Percentiles rank a stretch among this genome's conserved stretches.
Evolutionary conservation across 768 basidiomycete genomes (phyloP).

Genomic region (Naganishia onofrii): DNA sequence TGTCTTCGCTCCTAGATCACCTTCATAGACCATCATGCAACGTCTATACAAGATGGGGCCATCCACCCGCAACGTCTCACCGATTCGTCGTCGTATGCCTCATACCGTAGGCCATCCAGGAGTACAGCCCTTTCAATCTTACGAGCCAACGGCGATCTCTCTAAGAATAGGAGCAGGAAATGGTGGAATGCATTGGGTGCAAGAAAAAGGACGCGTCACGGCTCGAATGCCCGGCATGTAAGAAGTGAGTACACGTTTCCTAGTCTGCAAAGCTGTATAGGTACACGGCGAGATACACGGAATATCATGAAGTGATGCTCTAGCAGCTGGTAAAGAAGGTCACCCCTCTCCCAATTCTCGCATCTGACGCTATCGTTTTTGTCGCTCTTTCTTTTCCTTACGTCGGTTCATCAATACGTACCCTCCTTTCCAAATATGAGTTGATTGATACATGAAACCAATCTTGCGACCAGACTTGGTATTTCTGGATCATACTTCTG

Average conservation of each 20-base stretch:
- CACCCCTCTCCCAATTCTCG: neutral
- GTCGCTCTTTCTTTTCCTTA: neutral
- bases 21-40: too few species aligned
- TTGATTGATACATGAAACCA: neutral
- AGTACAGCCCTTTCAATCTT: too few species aligned
- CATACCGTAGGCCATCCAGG: too few species aligned
- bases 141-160: neutral
- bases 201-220: constrained; percentile 77
- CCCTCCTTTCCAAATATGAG: constrained; percentile 6
- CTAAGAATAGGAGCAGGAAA: constrained; percentile 6
- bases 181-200: constrained; percentile 49
- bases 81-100: too few species aligned
- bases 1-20: too few species aligned
- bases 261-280: constrained; percentile 4
- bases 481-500: constrained; percentile 65
- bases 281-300: constrained; percentile 66
- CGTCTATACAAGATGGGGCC: too few species aligned
- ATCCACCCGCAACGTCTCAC: too few species aligned
- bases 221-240: constrained; percentile 90
- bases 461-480: constrained; percentile 45
- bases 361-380: neutral
- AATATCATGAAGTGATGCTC: neutral
- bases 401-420: neutral
- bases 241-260: constrained; percentile 62
- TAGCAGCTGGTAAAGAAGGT: neutral